A percentile compares a stretch with the other conserved stretches of the same genome.
Conservation (phyloP, 306 rosid genomes). For the Inga oerstediana region DNA sequence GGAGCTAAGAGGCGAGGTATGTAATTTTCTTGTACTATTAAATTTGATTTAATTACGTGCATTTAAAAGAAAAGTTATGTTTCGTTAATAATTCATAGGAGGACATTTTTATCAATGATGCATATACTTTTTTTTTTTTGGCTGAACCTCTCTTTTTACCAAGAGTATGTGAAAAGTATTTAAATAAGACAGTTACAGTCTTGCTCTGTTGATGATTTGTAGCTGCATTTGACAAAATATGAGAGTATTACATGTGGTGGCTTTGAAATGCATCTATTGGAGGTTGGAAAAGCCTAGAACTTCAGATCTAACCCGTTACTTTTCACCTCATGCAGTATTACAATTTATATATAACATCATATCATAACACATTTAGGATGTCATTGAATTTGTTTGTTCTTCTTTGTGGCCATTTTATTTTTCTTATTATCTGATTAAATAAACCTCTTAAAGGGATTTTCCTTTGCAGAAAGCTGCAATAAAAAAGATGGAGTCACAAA, state of each 20-base stretch:
- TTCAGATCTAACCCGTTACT: too few relatives aligned
- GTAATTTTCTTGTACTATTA: constrained; percentile 27
- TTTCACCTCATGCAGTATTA: too few relatives aligned
- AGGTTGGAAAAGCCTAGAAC: too few relatives aligned
- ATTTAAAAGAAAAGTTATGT: constrained; percentile 6
- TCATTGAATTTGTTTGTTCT: neutral
- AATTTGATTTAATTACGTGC: neutral
- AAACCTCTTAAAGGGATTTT: neutral
- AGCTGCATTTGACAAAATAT: neutral
- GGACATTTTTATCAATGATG: neutral
- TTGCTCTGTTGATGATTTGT: neutral
- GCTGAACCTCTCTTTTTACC: neutral
- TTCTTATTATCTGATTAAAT: constrained; percentile 9
- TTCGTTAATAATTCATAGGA: neutral
- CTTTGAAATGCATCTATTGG: too few relatives aligned
- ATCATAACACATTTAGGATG: neutral
- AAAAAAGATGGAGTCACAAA: constrained; percentile 90
- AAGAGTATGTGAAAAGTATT: neutral
- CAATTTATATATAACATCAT: too few relatives aligned
- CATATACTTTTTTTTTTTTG: neutral
- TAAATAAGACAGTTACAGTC: neutral
- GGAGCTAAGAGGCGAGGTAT: constrained; percentile 91
- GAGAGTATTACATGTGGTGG: neutral
- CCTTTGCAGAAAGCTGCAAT: constrained; percentile 76
- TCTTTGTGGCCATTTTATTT: neutral